Evolutionary conservation across 345 rosid genomes (phyloP).

Genomic region (Microcos paniculata): DNA sequence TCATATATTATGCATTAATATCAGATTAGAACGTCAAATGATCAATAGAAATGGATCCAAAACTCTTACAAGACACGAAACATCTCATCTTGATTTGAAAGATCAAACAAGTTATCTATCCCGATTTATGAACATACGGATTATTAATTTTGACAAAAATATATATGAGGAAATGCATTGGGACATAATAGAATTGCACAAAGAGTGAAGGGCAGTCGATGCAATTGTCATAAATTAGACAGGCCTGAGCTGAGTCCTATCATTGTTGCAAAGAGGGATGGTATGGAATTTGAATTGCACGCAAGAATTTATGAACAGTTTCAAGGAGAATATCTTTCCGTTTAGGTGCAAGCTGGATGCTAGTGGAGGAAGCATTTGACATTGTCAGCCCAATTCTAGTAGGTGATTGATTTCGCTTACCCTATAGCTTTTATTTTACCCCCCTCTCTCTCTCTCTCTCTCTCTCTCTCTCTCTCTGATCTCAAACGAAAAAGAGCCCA

Average conservation of each 20-base stretch:
- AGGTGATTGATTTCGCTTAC: constrained; percentile 18
- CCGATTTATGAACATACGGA: neutral
- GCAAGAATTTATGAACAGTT: constrained; percentile 19
- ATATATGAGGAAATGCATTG: too few relatives aligned
- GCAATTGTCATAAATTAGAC: neutral
- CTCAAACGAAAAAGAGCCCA: too few relatives aligned
- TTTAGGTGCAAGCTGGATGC: constrained; percentile 25
- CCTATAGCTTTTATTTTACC: neutral
- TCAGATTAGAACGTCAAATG: too few relatives aligned
- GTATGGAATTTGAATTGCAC: constrained; percentile 24
- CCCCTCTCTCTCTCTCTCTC: neutral
- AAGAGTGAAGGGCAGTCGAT: neutral
- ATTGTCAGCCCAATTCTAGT: constrained; percentile 35
- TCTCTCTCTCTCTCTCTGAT: neutral
- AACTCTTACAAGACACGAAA: neutral
- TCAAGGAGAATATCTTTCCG: constrained; percentile 24
- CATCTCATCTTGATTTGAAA: too few relatives aligned
- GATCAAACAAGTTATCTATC: too few relatives aligned
- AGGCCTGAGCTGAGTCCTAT: neutral
- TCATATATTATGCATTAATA: too few relatives aligned
- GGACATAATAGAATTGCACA: neutral
- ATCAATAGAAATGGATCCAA: too few relatives aligned
- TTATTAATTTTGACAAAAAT: neutral
- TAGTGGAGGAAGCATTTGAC: constrained; percentile 33
- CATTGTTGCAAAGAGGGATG: constrained; percentile 1